Evolutionary conservation across 148 eudicot genomes (phyloP).

Genomic region (Silene conica): DNA sequence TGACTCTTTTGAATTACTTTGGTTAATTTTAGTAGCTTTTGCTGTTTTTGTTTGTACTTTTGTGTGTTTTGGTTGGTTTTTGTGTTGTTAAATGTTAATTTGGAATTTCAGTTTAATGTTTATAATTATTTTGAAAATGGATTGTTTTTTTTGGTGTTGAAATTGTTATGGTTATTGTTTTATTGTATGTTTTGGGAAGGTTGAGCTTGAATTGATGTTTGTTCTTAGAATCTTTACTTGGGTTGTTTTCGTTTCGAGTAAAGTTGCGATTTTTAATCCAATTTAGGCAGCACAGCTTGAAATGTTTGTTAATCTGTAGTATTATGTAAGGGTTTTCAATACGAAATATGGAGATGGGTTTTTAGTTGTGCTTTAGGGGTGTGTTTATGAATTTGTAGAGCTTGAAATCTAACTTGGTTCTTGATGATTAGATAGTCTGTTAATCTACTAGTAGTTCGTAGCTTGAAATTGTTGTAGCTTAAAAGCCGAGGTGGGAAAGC

Average conservation of each 20-base stretch:
- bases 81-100: too few species aligned
- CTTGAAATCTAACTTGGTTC: background rate
- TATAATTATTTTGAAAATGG: background rate
- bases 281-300: background rate
- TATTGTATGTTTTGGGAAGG: conserved; percentile 3
- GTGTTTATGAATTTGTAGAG: background rate
- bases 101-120: background rate
- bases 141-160: background rate
- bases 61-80: background rate
- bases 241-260: background rate
- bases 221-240: background rate
- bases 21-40: background rate
- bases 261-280: background rate
- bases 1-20: too few species aligned
- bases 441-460: too few species aligned
- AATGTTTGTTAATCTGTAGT: background rate
- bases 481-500: too few species aligned
- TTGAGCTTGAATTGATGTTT: background rate
- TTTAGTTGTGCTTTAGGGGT: background rate
- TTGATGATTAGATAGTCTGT: background rate
- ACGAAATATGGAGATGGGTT: background rate
- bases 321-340: background rate
- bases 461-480: too few species aligned
- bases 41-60: conserved; percentile 4
- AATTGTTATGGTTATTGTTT: background rate